Conservation (phyloP, 108 stramenopile species). For the Nitzschia palea region DNA sequence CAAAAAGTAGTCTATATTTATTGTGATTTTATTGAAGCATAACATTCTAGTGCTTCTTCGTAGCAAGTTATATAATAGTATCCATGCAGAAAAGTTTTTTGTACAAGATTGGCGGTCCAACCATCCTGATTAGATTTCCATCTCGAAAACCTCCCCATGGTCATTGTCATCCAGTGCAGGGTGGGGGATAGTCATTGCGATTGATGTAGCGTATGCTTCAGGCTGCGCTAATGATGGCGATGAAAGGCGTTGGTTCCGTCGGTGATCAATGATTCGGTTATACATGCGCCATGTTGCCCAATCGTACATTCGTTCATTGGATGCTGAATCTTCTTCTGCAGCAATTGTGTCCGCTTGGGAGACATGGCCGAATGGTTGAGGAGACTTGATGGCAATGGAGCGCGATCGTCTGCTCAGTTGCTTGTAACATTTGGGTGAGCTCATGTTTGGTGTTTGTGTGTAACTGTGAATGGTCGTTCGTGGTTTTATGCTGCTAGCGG, state of each 20-base stretch:
- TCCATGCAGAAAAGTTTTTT: too few species aligned
- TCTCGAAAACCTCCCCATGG: slow-evolving; percentile 19
- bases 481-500: too few species aligned
- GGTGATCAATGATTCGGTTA: slow-evolving; percentile 42
- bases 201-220: too few species aligned
- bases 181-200: too few species aligned
- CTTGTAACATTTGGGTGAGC: neutral
- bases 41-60: too few species aligned
- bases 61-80: too few species aligned
- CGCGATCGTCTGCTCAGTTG: neutral
- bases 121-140: slow-evolving; percentile 19
- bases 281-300: slow-evolving; percentile 51
- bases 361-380: neutral
- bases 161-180: too few species aligned
- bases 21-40: too few species aligned
- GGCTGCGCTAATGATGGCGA: too few species aligned
- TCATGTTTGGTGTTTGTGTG: neutral
- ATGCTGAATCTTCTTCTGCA: neutral
- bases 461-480: too few species aligned
- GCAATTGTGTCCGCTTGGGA: neutral
- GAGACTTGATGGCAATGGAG: slow-evolving; percentile 15
- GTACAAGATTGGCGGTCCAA: too few species aligned
- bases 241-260: slow-evolving; percentile 16
- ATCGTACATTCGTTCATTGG: slow-evolving; percentile 31
- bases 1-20: too few species aligned